phyloP scores from a whole-genome alignment of 2,329 filamentous ascomycete genomes.

The Aureobasidium leucospermi region DNA sequence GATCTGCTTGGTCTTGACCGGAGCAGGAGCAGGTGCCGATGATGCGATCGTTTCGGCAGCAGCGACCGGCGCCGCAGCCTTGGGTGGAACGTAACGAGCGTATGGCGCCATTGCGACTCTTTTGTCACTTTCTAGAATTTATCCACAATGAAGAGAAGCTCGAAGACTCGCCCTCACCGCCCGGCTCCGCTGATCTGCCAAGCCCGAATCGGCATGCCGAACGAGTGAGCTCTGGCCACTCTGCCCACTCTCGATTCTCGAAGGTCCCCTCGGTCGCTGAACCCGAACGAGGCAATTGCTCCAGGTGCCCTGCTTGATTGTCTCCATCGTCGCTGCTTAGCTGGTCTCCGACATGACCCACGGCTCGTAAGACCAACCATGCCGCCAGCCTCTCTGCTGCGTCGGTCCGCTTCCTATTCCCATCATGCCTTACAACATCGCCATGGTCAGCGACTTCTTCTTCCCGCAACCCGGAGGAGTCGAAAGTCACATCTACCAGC shows the following conservation, averaged over 20 bases:
- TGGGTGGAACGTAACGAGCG: slow-evolving; percentile 40
- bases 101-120: slow-evolving; percentile 29
- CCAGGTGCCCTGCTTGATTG: no score
- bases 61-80: slow-evolving; percentile 15
- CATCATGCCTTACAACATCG: slow-evolving; percentile 62
- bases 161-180: neutral
- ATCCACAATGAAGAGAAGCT: neutral
- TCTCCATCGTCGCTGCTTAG: neutral
- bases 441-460: slow-evolving; percentile 99
- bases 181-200: neutral
- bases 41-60: slow-evolving; percentile 1
- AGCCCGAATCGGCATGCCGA: slow-evolving; percentile 11
- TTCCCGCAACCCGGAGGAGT: slow-evolving; percentile 93
- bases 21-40: neutral
- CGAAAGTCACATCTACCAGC: slow-evolving; percentile 97
- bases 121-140: neutral
- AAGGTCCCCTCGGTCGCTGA: neutral
- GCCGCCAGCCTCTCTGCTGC: neutral
- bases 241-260: neutral
- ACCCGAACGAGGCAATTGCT: no score
- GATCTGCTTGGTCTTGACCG: neutral
- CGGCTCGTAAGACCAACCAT: neutral
- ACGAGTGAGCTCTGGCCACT: neutral
- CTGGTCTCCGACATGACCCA: neutral
- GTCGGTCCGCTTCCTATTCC: neutral